Base-by-base conservation (phyloP, 768 basidiomycete species). In the Serendipita sp. region DNA sequence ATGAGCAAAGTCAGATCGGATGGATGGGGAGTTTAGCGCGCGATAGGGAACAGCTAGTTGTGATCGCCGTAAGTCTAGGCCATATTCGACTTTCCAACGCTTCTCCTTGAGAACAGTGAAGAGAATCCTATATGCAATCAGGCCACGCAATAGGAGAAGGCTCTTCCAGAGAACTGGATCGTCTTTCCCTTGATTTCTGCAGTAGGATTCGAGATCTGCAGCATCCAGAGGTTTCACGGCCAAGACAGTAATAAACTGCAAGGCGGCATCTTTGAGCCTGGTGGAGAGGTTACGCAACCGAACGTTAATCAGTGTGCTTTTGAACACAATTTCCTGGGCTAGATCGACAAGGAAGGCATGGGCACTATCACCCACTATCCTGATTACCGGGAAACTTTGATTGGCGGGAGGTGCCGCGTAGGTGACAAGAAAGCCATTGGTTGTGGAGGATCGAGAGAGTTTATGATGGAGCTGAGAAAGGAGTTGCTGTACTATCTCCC, bases 51-150 rank as follows among this genome's bases (percentile, higher is more conserved):
- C 79, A 0, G 80, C 80, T 0, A 81, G 73, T 66, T 78, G 69
- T 1, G 79, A 75, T 2, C 81, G 74, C 3, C 52, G 66, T 1
- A 67, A 68, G 60, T 78, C 77, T 3, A 81, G 74, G 1, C 81
- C 81, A 66, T 79, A 82, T 48, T 82, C 76, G 0, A 82, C 81
- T 33, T 80, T 68, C 78, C 79, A 82, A 6, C 79, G 75, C 58
- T 72, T 74, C 15, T 75, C 71, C 34, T 69, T 70, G 0, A 82
- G 68, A 0, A 70, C 69, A 55, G 76, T 75, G 1, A 70, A 44
- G 1, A 82, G 70, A 11, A 82, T 74, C 0, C 76, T 77, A 1
- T 72, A 69, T 0, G 72, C 75, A 37, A 82, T 63, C 1, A 81
- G 69, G 1, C 80, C 80, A 1, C 80, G 76, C 5, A 78, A 71